Percentiles rank a stretch among this genome's conserved stretches.
phyloP scores from a whole-genome alignment of 2,329 filamentous ascomycete species.

The Beauveria pseudobassiana region DNA sequence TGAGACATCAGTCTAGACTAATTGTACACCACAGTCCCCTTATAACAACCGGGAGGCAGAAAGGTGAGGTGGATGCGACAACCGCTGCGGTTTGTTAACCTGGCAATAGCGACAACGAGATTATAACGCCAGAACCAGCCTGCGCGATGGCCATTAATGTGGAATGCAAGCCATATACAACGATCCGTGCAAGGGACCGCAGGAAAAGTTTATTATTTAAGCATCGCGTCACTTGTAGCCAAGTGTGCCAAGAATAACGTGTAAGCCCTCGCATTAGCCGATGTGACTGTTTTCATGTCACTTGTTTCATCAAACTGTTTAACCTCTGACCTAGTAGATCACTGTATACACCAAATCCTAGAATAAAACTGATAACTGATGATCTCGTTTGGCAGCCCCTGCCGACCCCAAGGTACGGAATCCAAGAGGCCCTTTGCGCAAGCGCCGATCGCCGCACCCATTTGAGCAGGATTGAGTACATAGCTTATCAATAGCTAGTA shows the following conservation, averaged over 20 bases:
- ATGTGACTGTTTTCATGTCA: no score
- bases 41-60: not conserved
- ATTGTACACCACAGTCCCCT: not conserved
- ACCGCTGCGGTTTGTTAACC: not conserved
- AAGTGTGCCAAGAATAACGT: not conserved
- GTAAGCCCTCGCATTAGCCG: not conserved
- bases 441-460: not conserved
- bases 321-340: no score
- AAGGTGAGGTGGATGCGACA: not conserved
- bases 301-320: no score
- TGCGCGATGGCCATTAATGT: not conserved
- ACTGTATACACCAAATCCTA: no score
- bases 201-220: no score
- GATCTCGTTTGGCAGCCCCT: no score
- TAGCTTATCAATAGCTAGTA: not conserved
- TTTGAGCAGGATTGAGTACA: slow-evolving; percentile 8
- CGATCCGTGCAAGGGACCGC: not conserved
- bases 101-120: not conserved
- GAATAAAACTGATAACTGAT: no score
- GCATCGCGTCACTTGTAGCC: no score
- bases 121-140: not conserved
- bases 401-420: not conserved
- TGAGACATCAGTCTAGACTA: not conserved
- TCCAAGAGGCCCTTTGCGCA: not conserved
- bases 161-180: not conserved